These are phyloP conservation scores for Cylindrotheca closterium DNA, from an alignment of 108 stramenopile genomes.

Conservation along the genomic window DNA sequence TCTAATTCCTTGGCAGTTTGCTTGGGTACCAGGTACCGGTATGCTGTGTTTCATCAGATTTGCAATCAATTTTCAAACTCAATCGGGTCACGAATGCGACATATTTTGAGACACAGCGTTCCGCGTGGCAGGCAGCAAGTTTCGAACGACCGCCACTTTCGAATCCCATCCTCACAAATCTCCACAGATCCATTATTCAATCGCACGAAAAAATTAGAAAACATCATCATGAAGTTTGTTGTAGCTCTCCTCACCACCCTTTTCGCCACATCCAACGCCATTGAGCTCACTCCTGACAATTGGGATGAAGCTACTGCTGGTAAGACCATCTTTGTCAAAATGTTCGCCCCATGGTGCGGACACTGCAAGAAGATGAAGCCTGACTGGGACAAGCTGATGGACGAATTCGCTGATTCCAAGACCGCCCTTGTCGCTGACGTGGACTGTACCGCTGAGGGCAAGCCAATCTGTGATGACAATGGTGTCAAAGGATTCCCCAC, in stretches of 20 bases:
- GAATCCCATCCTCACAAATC: too few species aligned
- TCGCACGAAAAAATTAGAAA: background rate
- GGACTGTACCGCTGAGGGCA: conserved; percentile 80
- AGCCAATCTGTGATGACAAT: conserved; percentile 70
- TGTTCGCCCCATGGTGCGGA: conserved; percentile 80
- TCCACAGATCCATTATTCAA: background rate
- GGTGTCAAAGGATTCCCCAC: conserved; percentile 87
- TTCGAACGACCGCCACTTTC: conserved; percentile 5
- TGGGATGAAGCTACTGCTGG: conserved; percentile 57
- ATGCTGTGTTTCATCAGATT: too few species aligned
- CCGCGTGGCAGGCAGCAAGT: too few species aligned
- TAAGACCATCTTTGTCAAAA: conserved; percentile 84
- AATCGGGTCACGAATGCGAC: too few species aligned
- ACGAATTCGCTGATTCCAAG: conserved; percentile 42
- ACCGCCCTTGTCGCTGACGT: conserved; percentile 79
- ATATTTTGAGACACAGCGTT: too few species aligned
- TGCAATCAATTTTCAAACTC: too few species aligned
- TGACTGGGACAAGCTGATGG: conserved; percentile 84
- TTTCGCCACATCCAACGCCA: conserved; percentile 30
- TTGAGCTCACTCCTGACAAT: conserved; percentile 68
- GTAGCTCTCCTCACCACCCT: conserved; percentile 20
- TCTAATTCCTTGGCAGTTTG: too few species aligned
- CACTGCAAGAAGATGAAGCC: conserved; percentile 60
- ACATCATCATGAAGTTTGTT: conserved; percentile 31
- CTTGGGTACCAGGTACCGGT: too few species aligned